phyloP scores from a whole-genome alignment of 2,329 filamentous ascomycete genomes.

The Arthrobotrys megalospora region DNA sequence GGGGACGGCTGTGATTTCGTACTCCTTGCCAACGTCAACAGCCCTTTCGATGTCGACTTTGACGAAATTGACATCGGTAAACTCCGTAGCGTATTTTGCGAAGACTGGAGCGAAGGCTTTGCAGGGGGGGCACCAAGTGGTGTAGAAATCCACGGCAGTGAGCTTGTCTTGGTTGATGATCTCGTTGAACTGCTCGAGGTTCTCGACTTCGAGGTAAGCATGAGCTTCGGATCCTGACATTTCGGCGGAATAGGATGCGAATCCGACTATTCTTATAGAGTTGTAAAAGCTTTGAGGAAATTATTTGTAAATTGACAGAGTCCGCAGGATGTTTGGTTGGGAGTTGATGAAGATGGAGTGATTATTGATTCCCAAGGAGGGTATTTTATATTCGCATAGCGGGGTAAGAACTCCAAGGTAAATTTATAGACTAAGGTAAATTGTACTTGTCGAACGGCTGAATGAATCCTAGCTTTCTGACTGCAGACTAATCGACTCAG shows the following conservation, averaged over 20 bases:
- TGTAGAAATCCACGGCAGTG: conserved; percentile 74
- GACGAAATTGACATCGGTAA: conserved; percentile 71
- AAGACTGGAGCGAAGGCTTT: conserved; percentile 74
- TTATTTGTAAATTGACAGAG: neutral
- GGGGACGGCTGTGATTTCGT: conserved; percentile 73
- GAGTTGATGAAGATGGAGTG: neutral
- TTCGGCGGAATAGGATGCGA: neutral
- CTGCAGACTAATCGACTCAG: neutral
- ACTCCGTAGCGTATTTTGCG: conserved; percentile 69
- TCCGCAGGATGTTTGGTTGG: neutral
- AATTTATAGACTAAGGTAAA: too few relatives aligned
- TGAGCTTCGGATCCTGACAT: conserved; percentile 8
- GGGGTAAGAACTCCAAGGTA: neutral
- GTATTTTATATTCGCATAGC: conserved; percentile 8
- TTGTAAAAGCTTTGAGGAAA: neutral
- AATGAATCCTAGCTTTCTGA: neutral
- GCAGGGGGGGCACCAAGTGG: conserved; percentile 76
- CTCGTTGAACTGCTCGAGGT: conserved; percentile 69
- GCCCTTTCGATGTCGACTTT: conserved; percentile 75
- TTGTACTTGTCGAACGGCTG: neutral
- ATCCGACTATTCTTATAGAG: neutral
- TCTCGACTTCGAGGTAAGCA: conserved; percentile 7
- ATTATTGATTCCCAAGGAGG: neutral
- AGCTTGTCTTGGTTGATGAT: conserved; percentile 71
- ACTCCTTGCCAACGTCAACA: conserved; percentile 70